phyloP scores from a whole-genome alignment of 73 alveolate genomes.

The Paramecium sonneborni region DNA sequence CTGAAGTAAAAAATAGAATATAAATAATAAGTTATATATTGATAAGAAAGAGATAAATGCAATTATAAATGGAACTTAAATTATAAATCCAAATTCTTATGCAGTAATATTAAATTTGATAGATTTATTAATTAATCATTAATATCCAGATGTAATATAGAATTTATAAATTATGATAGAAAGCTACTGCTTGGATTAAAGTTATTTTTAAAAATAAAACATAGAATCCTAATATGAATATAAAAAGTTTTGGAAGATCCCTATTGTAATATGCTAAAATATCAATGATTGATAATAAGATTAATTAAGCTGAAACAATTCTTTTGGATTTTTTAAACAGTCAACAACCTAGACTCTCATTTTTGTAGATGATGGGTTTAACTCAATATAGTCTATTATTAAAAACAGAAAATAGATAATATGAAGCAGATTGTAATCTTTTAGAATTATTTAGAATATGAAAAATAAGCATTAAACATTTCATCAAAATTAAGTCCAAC shows the following conservation, averaged over 20 bases:
- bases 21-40: neutral
- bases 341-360: slow-evolving; percentile 3
- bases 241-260: slow-evolving; percentile 33
- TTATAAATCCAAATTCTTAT: neutral
- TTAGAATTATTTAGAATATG: neutral
- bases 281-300: neutral
- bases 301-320: neutral
- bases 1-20: neutral
- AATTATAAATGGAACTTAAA: neutral
- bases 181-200: slow-evolving; percentile 50
- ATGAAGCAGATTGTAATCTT: slow-evolving; percentile 17
- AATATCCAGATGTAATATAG: slow-evolving; percentile 10
- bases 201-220: slow-evolving; percentile 3
- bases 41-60: neutral
- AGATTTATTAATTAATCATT: neutral
- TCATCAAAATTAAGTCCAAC: neutral
- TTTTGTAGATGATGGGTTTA: neutral
- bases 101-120: slow-evolving; percentile 10
- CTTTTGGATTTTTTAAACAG: neutral
- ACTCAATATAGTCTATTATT: neutral
- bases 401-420: neutral
- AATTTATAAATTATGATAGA: neutral
- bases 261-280: neutral
- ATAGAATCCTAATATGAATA: neutral
- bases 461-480: neutral